Base-by-base conservation (phyloP, 805 yeast genomes). In the Kazachstania taianensis region DNA sequence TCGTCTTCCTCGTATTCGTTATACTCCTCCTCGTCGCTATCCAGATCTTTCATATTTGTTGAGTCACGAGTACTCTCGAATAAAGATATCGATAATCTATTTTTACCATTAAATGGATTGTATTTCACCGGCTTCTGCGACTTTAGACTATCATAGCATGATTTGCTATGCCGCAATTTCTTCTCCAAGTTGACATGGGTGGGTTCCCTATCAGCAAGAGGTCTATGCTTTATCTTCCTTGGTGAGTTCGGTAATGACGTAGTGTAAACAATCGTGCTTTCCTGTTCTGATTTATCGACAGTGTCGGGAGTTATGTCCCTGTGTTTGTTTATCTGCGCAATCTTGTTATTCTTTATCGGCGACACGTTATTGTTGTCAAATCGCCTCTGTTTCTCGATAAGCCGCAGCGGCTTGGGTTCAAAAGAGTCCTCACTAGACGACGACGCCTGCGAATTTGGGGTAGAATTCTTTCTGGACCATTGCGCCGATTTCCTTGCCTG, bases 61-160 rank as follows among this genome's bases (percentile, higher is more conserved):
- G 9, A 45, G 40, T n/a, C n/a, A n/a, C n/a, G n/a, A 16, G 45
- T 46, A 25, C 53, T 56, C 22, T 53, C 57, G 22, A 53, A 49
- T 16, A 57, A 38, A 3, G 59, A 49, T 6, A 56, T 45, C 1
- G 63, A 58, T n/a, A 58, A 37, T 20, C 63, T 47, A 28, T 58
- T 57, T 18, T 51, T 52, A n/a, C 50, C 50, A 32, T 53, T 53
- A 37, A 58, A 57, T 20, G 33, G 32, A 20, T 28, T 36, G 14
- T 37, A 27, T 28, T 30, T 33, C 24, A 29, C 33, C 15, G 23
- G 36, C 20, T 32, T 23, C 26, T 40, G 30, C 7, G 41, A 27
- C 32, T 47, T 53, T 33, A 55, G 40, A 5, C 54, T 54, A 25
- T 50, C 45, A 28, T 48, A 51, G 34, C 47, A 49, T 4, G 61